Evolutionary conservation across 306 rosid species (phyloP).

Genomic region (Prunus fruticosa): DNA sequence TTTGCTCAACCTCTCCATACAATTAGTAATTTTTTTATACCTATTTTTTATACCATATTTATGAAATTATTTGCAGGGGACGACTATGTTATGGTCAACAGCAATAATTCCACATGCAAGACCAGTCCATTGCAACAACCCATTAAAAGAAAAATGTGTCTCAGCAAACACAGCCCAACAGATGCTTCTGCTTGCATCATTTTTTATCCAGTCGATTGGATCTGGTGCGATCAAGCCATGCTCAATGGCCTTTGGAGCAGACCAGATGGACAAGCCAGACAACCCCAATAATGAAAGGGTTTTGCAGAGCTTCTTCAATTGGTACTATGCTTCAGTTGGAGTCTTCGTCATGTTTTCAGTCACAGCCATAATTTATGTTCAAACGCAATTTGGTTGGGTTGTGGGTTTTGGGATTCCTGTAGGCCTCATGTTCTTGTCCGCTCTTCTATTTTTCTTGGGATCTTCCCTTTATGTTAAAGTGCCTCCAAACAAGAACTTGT

Average conservation of each 20-base stretch:
- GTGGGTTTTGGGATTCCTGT: constrained; percentile 68
- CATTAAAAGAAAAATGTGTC: constrained; percentile 27
- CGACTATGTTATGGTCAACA: constrained; percentile 56
- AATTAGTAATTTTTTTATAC: not conserved
- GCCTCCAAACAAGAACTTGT: constrained; percentile 51
- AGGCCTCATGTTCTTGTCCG: constrained; percentile 62
- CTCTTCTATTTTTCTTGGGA: constrained; percentile 58
- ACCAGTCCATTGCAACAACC: constrained; percentile 45
- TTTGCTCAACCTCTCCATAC: not conserved
- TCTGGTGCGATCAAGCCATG: constrained; percentile 83
- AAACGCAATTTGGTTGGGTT: constrained; percentile 54
- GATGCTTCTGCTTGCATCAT: constrained; percentile 43
- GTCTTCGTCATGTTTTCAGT: constrained; percentile 46
- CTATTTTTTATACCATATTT: too few species aligned
- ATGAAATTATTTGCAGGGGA: constrained; percentile 39
- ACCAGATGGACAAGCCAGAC: constrained; percentile 51
- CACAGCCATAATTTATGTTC: constrained; percentile 59
- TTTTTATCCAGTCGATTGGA: constrained; percentile 64
- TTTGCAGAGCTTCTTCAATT: constrained; percentile 65
- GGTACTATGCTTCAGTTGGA: constrained; percentile 82
- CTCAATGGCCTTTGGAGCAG: constrained; percentile 74
- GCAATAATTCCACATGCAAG: constrained; percentile 60
- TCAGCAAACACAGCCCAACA: constrained; percentile 35
- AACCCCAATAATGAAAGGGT: constrained; percentile 39
- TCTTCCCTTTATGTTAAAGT: constrained; percentile 42